These are phyloP conservation scores for Rhodomyrtus tomentosa DNA, from an alignment of 345 rosid genomes.

Conservation along the genomic window DNA sequence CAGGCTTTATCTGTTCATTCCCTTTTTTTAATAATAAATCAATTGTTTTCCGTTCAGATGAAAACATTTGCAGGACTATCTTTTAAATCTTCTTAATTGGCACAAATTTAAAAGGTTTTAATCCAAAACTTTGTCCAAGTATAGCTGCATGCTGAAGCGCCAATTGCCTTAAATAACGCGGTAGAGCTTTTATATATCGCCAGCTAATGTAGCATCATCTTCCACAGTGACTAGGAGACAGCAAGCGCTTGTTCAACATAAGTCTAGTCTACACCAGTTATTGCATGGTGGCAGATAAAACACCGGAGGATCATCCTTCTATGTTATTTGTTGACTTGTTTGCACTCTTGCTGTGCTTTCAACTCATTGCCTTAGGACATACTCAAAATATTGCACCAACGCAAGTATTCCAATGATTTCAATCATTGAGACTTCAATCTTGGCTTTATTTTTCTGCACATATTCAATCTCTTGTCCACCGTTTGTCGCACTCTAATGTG, in stretches of 20 bases:
- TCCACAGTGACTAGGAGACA: background rate
- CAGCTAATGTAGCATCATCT: background rate
- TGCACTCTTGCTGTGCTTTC: background rate
- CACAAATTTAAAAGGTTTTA: background rate
- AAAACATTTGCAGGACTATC: background rate
- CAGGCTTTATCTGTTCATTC: background rate
- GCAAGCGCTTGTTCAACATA: background rate
- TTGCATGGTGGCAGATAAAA: background rate
- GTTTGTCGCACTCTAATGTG: background rate
- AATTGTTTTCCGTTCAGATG: background rate
- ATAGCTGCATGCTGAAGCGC: background rate
- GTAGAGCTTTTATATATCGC: background rate
- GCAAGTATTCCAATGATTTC: background rate
- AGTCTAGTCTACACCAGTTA: background rate
- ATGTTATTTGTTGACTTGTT: background rate
- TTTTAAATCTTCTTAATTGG: background rate
- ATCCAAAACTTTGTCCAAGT: background rate
- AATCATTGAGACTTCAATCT: background rate
- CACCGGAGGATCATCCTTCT: background rate
- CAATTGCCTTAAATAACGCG: background rate
- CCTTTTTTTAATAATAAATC: background rate
- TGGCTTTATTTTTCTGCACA: background rate
- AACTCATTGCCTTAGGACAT: background rate
- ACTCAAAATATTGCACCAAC: background rate
- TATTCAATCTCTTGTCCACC: background rate